Evolutionary conservation across 164 flowering plant genomes (phyloP), one percentile per base, ranked within the genome.

Genomic region (Brasenia schreberi): DNA sequence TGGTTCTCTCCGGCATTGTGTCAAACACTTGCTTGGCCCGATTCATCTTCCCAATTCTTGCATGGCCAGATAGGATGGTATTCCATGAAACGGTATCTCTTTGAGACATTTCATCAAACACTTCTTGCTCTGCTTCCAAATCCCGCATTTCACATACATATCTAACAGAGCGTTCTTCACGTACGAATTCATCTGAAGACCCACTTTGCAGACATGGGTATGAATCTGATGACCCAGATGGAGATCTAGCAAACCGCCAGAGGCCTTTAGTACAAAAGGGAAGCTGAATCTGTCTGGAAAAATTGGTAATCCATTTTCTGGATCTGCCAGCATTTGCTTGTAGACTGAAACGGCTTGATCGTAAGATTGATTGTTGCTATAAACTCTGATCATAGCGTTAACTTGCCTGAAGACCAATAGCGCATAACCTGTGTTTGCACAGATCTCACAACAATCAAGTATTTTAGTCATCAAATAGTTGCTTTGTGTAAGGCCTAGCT

Each of bases 1-100:
- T 75, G 12, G 79, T 81, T 73, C 71, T 84, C 12, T 66, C 18
- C 5, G 82, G 79, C 82, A 84, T 80, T n/a, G 71, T 71, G 11
- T 82, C 81, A 70, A 86, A 84, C 64, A 83, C 33, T 3, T 61
- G 52, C 45, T 74, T 78, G 7, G 91, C 89, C 65, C 59, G 77
- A 56, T 65, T 80, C 82, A 85, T 77, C 67, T 81, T 81, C 18
- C 96, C 90, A 66, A 77, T 62, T 68, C 76, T 81, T 17, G 76
- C 80, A 76, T 86, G 68, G 66, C 88, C 88, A 61, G 76, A 82
- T 74, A 90, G 75, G 11, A 90, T 70, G 44, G 76, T 63, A 63
- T 90, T 90, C 96, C 94, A 87, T 0, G 88, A 81, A 16, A 87
- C 73, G 27, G 62, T 80, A 81, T 90, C 89, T 77, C 80, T 83